Conservation (phyloP, 192 early-diverging fungal genomes). For the Helicostylum pulchrum region DNA sequence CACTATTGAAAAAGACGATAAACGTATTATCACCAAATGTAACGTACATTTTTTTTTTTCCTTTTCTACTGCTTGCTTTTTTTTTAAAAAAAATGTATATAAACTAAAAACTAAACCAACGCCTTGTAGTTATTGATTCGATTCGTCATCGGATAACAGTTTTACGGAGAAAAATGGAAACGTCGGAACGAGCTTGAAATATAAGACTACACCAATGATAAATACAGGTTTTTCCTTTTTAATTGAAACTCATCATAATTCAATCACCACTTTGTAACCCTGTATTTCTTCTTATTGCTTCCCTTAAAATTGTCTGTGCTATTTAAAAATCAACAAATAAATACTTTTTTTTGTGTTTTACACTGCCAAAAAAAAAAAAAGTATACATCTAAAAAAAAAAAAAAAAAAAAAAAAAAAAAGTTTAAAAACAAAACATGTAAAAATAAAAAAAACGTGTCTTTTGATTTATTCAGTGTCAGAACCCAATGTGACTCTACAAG, state of each 20-base stretch:
- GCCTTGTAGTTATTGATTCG: conserved; percentile 31
- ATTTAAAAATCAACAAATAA: no score
- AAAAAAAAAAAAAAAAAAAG: neutral
- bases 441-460: no score
- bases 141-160: conserved; percentile 28
- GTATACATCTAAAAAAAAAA: neutral
- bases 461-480: no score
- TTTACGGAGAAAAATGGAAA: conserved; percentile 26
- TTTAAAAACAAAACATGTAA: neutral
- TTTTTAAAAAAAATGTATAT: no score
- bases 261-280: no score
- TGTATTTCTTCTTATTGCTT: no score
- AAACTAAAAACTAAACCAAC: neutral
- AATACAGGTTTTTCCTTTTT: neutral
- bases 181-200: conserved; percentile 1
- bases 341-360: conserved; percentile 6
- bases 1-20: conserved; percentile 53
- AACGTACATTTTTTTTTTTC: conserved; percentile 12
- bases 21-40: conserved; percentile 52
- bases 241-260: neutral
- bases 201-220: neutral
- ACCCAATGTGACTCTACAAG: no score
- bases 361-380: neutral
- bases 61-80: neutral
- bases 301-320: no score